phyloP scores from a whole-genome alignment of 345 rosid species.

The Populus ilicifolia region DNA sequence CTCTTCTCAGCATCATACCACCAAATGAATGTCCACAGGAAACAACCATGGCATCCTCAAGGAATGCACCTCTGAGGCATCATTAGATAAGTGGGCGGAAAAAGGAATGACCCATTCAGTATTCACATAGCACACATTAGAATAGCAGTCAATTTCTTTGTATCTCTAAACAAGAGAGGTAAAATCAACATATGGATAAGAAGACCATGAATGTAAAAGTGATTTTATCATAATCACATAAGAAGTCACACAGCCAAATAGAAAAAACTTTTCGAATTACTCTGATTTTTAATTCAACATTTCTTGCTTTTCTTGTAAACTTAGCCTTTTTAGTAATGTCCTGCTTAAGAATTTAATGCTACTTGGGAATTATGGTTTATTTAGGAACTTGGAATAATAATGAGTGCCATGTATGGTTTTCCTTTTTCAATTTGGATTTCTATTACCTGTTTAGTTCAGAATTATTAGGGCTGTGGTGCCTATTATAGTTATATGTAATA shows the following conservation, averaged over 20 bases:
- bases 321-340: not conserved
- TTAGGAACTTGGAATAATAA: too few species aligned
- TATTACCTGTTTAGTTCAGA: not conserved
- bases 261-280: not conserved
- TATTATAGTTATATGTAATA: not conserved
- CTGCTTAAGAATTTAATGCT: not conserved
- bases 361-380: not conserved
- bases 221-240: not conserved
- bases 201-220: not conserved
- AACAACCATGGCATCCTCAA: constrained; percentile 88
- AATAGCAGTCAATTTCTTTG: not conserved
- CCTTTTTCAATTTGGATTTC: not conserved
- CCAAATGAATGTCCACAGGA: constrained; percentile 99
- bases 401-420: not conserved
- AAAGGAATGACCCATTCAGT: constrained; percentile 5
- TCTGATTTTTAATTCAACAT: not conserved
- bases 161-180: too few species aligned
- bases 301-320: not conserved
- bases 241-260: not conserved
- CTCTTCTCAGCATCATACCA: constrained; percentile 89
- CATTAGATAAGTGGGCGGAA: constrained; percentile 6
- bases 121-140: not conserved
- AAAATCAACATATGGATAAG: not conserved
- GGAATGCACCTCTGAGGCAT: constrained; percentile 80
- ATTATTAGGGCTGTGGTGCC: not conserved